phyloP scores from a whole-genome alignment of 1,284 basidiomycete species.

The Sporisorium exsertum region DNA sequence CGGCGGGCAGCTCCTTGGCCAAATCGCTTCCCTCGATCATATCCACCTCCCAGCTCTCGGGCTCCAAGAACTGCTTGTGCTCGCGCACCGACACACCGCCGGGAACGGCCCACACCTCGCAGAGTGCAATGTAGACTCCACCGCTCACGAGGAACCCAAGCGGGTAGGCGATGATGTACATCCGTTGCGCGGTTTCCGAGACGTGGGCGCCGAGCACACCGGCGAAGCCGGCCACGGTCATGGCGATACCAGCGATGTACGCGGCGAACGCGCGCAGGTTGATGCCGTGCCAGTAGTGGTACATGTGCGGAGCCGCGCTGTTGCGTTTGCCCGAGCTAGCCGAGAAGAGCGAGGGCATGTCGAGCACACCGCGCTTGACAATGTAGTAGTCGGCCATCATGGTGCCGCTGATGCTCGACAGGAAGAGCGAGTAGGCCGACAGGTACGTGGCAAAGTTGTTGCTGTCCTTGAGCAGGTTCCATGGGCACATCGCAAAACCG shows the following conservation, averaged over 20 bases:
- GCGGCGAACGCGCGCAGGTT: constrained; percentile 76
- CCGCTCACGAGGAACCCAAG: constrained; percentile 67
- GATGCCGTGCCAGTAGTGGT: constrained; percentile 81
- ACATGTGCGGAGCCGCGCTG: constrained; percentile 71
- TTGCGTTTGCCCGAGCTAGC: constrained; percentile 25
- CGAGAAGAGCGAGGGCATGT: constrained; percentile 79
- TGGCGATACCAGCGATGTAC: constrained; percentile 81
- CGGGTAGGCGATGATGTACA: constrained; percentile 69
- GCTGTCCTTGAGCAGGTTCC: constrained; percentile 82
- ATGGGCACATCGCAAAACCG: constrained; percentile 80
- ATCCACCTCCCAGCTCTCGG: constrained; percentile 50
- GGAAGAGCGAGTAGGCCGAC: constrained; percentile 75
- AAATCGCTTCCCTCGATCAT: constrained; percentile 25
- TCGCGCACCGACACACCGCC: constrained; percentile 26
- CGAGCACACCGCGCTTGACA: constrained; percentile 79
- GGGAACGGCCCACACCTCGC: constrained; percentile 43
- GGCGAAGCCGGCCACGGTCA: constrained; percentile 83
- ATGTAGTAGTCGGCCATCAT: constrained; percentile 78
- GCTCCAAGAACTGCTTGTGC: constrained; percentile 43
- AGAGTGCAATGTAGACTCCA: constrained; percentile 60
- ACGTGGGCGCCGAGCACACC: constrained; percentile 68
- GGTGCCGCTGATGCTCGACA: constrained; percentile 68
- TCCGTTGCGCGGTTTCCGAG: constrained; percentile 53
- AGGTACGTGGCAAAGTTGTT: constrained; percentile 85
- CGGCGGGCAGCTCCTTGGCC: background rate